Evolutionary conservation across 768 basidiomycete genomes (phyloP), one percentile per base, ranked within the genome.

Genomic region (Russula olivacea): DNA sequence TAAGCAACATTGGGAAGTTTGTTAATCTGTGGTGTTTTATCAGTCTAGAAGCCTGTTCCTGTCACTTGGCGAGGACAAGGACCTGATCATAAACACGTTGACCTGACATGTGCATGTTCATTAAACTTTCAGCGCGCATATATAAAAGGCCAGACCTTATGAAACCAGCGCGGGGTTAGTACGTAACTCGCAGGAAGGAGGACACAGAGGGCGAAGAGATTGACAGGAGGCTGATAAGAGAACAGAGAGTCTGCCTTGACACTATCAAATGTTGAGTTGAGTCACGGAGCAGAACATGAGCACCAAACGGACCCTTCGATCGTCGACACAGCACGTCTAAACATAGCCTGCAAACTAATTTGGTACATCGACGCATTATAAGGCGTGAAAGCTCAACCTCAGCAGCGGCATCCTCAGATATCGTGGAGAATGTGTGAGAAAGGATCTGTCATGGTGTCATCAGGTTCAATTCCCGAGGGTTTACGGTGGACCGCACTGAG

Each of bases 111-210:
- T n/a, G 40, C 28, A 45, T 36, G 57, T 15, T 30, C 65, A n/a
- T 70, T 49, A 54, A 67, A 49, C 63, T 43, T 15, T 30, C 25
- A 15, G 32, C 45, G 25, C 9, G 30, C 19, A 61, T 43, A 32
- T 41, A 19, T 36, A 19, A 64, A 7, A 36, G 32, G 8, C n/a
- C 66, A 71, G 69, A 89, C 90, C 78, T 98, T 98, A 72, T 98
- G 96, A 72, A 98, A 98, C 93, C 93, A 98, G 58, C 96, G 80
- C n/a, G 94, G 93, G 8, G 81, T 81, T n/a, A 97, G 78, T 56
- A 93, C 74, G 72, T 90, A 94, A 66, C 87, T 90, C 23, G 89
- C 80, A 2, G 97, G 94, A 65, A 94, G 78, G 81, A 99, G 88
- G 66, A 96, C 78, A 56, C 85, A 84, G 15, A 98, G 76, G 0